Conservation (phyloP, 805 yeast species). For the Candida ficus region DNA sequence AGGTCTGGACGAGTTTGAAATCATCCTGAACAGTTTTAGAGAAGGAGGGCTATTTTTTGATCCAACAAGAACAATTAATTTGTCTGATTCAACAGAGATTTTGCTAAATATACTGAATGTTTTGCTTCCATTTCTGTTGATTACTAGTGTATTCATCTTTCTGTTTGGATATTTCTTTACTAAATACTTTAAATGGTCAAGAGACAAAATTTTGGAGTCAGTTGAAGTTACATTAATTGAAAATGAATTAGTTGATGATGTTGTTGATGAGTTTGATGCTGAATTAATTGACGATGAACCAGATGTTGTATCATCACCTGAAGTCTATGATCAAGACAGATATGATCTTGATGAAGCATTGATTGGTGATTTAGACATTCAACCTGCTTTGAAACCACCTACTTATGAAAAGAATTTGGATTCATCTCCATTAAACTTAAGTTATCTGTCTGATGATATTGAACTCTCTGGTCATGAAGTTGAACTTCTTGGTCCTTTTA, state of each 20-base stretch:
- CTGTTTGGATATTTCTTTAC: too few species aligned
- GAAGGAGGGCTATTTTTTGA: background rate
- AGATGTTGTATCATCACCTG: background rate
- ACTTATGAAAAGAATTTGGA: conserved; percentile 2
- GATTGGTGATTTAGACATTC: background rate
- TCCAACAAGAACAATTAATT: background rate
- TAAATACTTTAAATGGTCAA: too few species aligned
- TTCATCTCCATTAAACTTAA: conserved; percentile 9
- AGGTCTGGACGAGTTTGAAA: background rate
- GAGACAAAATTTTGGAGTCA: too few species aligned
- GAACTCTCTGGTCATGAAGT: conserved; percentile 1
- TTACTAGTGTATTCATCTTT: too few species aligned
- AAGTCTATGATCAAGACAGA: background rate
- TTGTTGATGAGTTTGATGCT: background rate
- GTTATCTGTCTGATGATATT: conserved; percentile 17
- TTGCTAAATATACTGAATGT: background rate
- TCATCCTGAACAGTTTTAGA: background rate
- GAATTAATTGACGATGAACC: background rate
- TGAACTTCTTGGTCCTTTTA: conserved; percentile 8
- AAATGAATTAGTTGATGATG: background rate
- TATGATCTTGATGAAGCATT: conserved; percentile 1
- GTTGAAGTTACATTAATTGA: background rate
- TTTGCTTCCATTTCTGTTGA: too few species aligned
- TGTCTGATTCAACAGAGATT: background rate
- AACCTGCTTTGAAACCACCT: background rate